A percentile compares a stretch with the other conserved stretches of the same genome.
Conservation (phyloP, 2,329 filamentous ascomycete species). For the Coniochaeta sp. region DNA sequence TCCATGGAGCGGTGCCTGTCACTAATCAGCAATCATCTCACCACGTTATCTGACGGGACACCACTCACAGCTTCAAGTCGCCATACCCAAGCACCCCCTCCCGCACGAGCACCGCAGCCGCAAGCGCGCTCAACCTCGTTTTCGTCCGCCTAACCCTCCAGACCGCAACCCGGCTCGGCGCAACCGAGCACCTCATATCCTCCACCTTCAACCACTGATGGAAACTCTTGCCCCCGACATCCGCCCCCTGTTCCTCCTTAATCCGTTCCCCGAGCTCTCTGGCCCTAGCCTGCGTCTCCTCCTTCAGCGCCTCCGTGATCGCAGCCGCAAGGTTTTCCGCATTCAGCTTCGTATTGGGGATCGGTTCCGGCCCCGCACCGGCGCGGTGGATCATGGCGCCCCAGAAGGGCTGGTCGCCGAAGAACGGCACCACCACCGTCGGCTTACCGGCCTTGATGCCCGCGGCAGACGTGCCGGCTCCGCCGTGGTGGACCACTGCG, state of each 20-base stretch:
- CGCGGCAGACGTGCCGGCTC: conserved; percentile 79
- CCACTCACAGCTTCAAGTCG: conserved; percentile 62
- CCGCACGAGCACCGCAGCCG: conserved; percentile 60
- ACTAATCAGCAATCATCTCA: conserved; percentile 3
- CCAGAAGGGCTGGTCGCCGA: conserved; percentile 81
- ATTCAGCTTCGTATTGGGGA: conserved; percentile 61
- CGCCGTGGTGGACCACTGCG: conserved; percentile 79
- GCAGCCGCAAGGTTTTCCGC: conserved; percentile 58
- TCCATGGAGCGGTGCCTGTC: conserved; percentile 44
- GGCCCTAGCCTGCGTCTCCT: conserved; percentile 50
- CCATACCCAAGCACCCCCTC: conserved; percentile 58
- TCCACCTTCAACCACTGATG: conserved; percentile 62
- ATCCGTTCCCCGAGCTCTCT: conserved; percentile 56
- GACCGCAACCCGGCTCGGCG: conserved; percentile 60
- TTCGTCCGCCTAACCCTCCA: conserved; percentile 67
- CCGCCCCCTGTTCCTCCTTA: conserved; percentile 49
- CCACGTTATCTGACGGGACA: neutral
- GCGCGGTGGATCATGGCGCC: conserved; percentile 67
- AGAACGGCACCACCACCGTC: conserved; percentile 80
- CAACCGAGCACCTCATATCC: conserved; percentile 60
- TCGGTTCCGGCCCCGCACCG: conserved; percentile 63
- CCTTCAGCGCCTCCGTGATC: conserved; percentile 51
- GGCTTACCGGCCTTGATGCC: conserved; percentile 76
- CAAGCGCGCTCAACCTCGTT: conserved; percentile 62
- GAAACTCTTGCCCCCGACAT: conserved; percentile 59